These are phyloP conservation scores for Lumnitzera littorea DNA, from an alignment of 345 rosid species.

Conservation along the genomic window DNA sequence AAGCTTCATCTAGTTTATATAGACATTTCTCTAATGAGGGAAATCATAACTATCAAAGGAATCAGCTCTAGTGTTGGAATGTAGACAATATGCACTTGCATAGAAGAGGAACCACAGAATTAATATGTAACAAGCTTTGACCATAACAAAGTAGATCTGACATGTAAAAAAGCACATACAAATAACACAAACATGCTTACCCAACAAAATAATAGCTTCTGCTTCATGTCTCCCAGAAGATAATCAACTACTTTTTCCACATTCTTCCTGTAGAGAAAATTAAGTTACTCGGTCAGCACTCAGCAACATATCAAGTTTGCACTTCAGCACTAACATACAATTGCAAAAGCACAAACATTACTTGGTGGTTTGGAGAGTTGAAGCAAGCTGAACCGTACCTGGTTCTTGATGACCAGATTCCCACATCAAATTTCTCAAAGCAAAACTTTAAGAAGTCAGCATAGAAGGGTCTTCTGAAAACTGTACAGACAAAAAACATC, in stretches of 20 bases:
- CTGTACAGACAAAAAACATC: slow-evolving; percentile 22
- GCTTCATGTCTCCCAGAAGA: slow-evolving; percentile 73
- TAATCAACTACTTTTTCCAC: slow-evolving; percentile 45
- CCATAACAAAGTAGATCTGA: background rate
- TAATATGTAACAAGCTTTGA: too few species aligned
- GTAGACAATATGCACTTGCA: too few species aligned
- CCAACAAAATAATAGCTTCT: slow-evolving; percentile 76
- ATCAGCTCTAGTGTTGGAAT: too few species aligned
- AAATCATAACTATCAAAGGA: background rate
- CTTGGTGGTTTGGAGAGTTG: too few species aligned
- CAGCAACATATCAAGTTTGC: background rate
- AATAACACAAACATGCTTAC: slow-evolving; percentile 24
- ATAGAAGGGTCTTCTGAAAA: slow-evolving; percentile 49
- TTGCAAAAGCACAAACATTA: background rate
- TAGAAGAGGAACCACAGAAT: too few species aligned
- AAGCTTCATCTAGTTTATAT: background rate
- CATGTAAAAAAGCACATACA: background rate
- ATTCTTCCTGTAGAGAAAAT: slow-evolving; percentile 40
- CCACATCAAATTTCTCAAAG: slow-evolving; percentile 55
- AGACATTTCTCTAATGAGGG: background rate
- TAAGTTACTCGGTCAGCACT: background rate
- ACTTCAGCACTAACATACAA: background rate
- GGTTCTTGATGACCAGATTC: slow-evolving; percentile 51
- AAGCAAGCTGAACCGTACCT: slow-evolving; percentile 21
- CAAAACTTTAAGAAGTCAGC: slow-evolving; percentile 43